A percentile compares a stretch with the other conserved stretches of the same genome.
phyloP scores from a whole-genome alignment of 805 yeast genomes.

The Wickerhamomyces hampshirensis region DNA sequence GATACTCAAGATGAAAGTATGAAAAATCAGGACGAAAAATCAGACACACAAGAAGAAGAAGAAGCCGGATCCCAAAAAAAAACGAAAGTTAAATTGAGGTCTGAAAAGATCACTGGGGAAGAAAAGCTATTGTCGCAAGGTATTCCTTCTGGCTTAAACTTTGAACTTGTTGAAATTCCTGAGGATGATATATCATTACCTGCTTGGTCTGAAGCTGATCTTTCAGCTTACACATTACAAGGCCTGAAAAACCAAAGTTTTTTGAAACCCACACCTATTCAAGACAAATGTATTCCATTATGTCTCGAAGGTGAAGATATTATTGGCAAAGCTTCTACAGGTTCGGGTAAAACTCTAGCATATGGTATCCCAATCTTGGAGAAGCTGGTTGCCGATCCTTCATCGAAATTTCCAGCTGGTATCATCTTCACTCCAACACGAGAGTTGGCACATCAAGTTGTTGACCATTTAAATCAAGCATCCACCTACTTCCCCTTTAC shows the following conservation, averaged over 20 bases:
- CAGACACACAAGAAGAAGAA: constrained; percentile 18
- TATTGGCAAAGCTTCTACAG: constrained; percentile 95
- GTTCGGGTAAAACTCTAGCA: constrained; percentile 96
- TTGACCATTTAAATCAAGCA: constrained; percentile 62
- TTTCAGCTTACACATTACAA: constrained; percentile 53
- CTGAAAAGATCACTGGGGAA: constrained; percentile 19
- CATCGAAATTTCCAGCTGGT: constrained; percentile 53
- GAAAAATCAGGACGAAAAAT: constrained; percentile 19
- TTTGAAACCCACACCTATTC: constrained; percentile 78
- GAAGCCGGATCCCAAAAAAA: constrained; percentile 19
- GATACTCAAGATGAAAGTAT: constrained; percentile 7
- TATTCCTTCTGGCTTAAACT: constrained; percentile 22
- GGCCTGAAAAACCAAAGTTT: constrained; percentile 61
- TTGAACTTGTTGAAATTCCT: constrained; percentile 30
- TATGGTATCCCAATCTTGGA: constrained; percentile 92
- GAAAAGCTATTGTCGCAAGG: constrained; percentile 15
- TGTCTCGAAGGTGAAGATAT: constrained; percentile 74
- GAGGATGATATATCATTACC: constrained; percentile 44
- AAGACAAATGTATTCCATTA: constrained; percentile 65
- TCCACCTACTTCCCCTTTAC: constrained; percentile 48
- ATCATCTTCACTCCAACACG: constrained; percentile 91
- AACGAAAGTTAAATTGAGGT: constrained; percentile 2
- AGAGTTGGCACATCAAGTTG: constrained; percentile 93
- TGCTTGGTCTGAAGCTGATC: constrained; percentile 46
- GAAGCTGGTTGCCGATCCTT: constrained; percentile 35